A percentile compares a stretch with the other conserved stretches of the same genome.
phyloP scores from a whole-genome alignment of 2,329 filamentous ascomycete genomes.

The Fusarium decemcellulare region DNA sequence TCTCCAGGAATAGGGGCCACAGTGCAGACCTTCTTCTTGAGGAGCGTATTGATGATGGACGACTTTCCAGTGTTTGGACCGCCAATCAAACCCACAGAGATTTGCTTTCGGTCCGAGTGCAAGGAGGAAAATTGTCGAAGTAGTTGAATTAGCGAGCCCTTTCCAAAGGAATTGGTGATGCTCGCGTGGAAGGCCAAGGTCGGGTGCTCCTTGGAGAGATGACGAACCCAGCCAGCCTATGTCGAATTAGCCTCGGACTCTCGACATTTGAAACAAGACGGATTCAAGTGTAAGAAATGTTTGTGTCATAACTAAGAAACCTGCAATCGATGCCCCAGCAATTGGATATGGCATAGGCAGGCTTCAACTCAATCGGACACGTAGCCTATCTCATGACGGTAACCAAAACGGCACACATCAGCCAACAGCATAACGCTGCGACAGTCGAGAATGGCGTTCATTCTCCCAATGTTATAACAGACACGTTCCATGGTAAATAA shows the following conservation, averaged over 20 bases:
- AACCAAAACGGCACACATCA: slow-evolving; percentile 92
- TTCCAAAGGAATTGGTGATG: slow-evolving; percentile 96
- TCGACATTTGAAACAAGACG: slow-evolving; percentile 25
- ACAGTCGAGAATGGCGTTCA: slow-evolving; percentile 67
- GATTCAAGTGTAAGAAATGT: slow-evolving; percentile 60
- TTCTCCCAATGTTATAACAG: slow-evolving; percentile 99
- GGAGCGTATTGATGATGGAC: slow-evolving; percentile 95
- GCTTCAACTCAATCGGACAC: slow-evolving; percentile 98
- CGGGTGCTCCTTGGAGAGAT: slow-evolving; percentile 90
- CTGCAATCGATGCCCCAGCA: slow-evolving; percentile 73
- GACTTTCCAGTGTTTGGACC: slow-evolving; percentile 94
- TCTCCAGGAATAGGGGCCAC: slow-evolving; percentile 96
- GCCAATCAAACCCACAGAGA: slow-evolving; percentile 88
- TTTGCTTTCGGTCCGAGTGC: slow-evolving; percentile 92
- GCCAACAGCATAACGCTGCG: slow-evolving; percentile 61
- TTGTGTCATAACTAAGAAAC: slow-evolving; percentile 99
- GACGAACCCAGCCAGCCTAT: slow-evolving; percentile 93
- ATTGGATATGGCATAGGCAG: slow-evolving; percentile 71
- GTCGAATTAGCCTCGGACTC: slow-evolving; percentile 40
- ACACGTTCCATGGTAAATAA: slow-evolving; percentile 82
- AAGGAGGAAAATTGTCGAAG: slow-evolving; percentile 93
- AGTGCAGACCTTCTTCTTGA: slow-evolving; percentile 94
- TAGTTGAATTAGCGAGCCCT: slow-evolving; percentile 92
- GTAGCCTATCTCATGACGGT: slow-evolving; percentile 81
- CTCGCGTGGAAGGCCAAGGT: slow-evolving; percentile 95